These are phyloP conservation scores for Cafeteria roenbergensis DNA, from an alignment of 108 stramenopile species.

Conservation along the genomic window DNA sequence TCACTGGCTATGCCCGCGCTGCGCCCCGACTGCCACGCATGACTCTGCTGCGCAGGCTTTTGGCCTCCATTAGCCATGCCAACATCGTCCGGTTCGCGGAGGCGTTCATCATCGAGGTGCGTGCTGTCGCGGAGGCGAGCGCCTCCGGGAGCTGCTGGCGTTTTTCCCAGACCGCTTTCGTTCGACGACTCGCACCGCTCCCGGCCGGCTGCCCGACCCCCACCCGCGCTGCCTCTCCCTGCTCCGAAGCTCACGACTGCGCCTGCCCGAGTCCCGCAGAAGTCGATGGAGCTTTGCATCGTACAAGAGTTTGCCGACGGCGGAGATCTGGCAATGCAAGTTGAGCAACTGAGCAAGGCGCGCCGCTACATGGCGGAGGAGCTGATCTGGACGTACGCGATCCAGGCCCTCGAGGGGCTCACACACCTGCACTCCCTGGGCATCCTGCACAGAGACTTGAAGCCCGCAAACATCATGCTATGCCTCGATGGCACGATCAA, in stretches of 20 bases:
- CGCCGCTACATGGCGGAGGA: not conserved
- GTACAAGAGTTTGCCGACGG: slow-evolving; percentile 42
- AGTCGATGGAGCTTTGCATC: slow-evolving; percentile 33
- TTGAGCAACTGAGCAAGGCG: not conserved
- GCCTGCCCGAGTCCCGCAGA: slow-evolving; percentile 23
- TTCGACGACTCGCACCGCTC: too few species aligned
- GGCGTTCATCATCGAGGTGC: slow-evolving; percentile 1
- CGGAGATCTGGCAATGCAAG: slow-evolving; percentile 27
- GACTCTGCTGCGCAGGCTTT: not conserved
- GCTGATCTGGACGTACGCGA: slow-evolving; percentile 28
- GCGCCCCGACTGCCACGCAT: not conserved
- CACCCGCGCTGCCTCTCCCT: too few species aligned
- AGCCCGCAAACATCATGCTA: slow-evolving; percentile 47
- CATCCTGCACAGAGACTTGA: slow-evolving; percentile 48
- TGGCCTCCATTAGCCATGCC: slow-evolving; percentile 29
- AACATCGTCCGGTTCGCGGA: slow-evolving; percentile 45
- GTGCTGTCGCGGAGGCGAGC: not conserved
- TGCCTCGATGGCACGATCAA: slow-evolving; percentile 16
- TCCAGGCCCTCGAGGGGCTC: slow-evolving; percentile 36
- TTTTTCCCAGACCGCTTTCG: too few species aligned
- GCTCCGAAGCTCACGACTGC: not conserved
- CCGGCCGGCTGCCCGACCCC: too few species aligned
- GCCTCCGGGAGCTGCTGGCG: not conserved
- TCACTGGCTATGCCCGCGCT: not conserved
- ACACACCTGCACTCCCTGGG: slow-evolving; percentile 26